phyloP scores from a whole-genome alignment of 352 stramenopile genomes.

The Globisporangium uncinulatum region DNA sequence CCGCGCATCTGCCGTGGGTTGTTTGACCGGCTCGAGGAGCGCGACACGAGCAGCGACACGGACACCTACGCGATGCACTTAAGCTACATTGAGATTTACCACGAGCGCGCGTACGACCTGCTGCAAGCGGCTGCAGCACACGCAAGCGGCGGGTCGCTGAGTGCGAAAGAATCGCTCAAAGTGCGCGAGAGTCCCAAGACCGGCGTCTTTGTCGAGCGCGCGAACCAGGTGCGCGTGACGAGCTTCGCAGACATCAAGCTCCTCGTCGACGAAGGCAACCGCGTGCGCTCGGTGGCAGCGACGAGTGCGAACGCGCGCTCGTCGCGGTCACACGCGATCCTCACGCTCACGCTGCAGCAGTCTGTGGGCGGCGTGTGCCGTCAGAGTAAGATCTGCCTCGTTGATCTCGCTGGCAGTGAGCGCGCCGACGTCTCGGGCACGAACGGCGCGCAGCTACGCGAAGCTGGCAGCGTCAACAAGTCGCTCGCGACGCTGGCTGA shows the following conservation, averaged over 20 bases:
- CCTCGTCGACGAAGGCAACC: constrained; percentile 60
- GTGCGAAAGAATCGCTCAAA: constrained; percentile 52
- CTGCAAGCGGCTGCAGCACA: constrained; percentile 17
- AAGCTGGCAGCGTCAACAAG: constrained; percentile 77
- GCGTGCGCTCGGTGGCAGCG: constrained; percentile 41
- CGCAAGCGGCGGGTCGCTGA: background rate
- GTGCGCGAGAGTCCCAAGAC: constrained; percentile 67
- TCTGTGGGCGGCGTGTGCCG: constrained; percentile 13
- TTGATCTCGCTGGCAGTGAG: constrained; percentile 71
- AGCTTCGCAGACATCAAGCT: constrained; percentile 48
- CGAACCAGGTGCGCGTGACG: constrained; percentile 33
- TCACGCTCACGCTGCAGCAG: constrained; percentile 55
- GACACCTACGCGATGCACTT: constrained; percentile 36
- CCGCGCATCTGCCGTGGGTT: constrained; percentile 56
- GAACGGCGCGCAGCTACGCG: constrained; percentile 46
- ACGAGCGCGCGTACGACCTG: constrained; percentile 72
- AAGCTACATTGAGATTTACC: constrained; percentile 81
- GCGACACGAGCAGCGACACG: constrained; percentile 4
- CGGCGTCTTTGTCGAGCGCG: constrained; percentile 61
- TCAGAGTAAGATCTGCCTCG: constrained; percentile 67
- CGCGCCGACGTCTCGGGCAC: constrained; percentile 43
- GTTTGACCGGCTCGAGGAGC: constrained; percentile 39
- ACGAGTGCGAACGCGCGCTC: constrained; percentile 42
- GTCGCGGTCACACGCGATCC: constrained; percentile 56
- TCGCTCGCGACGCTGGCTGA: constrained; percentile 80